Base-by-base conservation (phyloP, 73 alveolate species). In the Symbiodinium natans region DNA sequence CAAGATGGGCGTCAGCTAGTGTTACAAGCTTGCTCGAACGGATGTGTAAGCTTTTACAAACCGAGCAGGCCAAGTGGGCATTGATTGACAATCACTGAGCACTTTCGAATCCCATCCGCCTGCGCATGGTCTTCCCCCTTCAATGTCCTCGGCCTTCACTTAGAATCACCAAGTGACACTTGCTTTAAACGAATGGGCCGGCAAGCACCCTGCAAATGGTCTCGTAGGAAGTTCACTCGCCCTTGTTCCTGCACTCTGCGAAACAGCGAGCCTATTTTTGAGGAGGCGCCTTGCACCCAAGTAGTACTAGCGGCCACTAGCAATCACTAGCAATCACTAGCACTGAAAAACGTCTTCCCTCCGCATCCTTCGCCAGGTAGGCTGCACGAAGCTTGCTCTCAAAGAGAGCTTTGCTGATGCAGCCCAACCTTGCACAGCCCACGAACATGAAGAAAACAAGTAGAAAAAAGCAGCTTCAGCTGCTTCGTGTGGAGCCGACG, bases 361-460 rank as follows among this genome's bases (percentile, higher is more conserved):
- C 36, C 77, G 34, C 77, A 63, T 63, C 77, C 77, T 63, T 34
- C n/a, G 89, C 89, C 43, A 82, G 89, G 89, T 82, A 82, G 56
- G 89, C 89, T 10, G 89, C 54, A 33, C 89, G 89, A 82, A 82
- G 89, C 89, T 82, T 43, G 33, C 68, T 36, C 33, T 82, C 89
- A 33, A 82, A 82, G 68, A 82, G 52, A 17, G 89, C 89, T 43
- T 82, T 82, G 89, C 89, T 82, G 31, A 82, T 82, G 68, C 68
- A 41, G 29, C 89, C 89, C 38, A 82, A 23, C 63, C 52, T 41
- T 17, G 29, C 36, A 40, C 31, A 39, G 25, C 31, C 82, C 40
- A 39, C 82, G 25, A 39, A 33, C 25, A 68, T 68, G 82, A 68
- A 29, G 25, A n/a, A n/a, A n/a, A n/a, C n/a, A n/a, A n/a, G n/a